Base-by-base conservation (phyloP, 2,329 filamentous ascomycete species). In the Penicillium sp. region DNA sequence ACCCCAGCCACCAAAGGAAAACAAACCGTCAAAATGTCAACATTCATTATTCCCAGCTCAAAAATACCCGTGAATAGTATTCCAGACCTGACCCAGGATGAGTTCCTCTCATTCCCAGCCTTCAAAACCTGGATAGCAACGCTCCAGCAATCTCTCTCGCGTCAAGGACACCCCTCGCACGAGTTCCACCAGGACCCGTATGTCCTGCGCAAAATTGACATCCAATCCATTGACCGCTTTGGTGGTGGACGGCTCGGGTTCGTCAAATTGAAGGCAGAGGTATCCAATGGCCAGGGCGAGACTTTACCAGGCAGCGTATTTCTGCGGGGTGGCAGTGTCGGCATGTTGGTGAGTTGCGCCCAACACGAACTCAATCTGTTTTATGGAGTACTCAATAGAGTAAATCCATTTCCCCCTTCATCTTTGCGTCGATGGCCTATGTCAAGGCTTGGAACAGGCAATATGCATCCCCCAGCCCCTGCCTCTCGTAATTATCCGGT, bases 271-370 rank as follows among this genome's bases (percentile, higher is more conserved):
- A 78, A 78, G 55, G 77, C 80, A 0, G 73, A 77, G 8, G 75
- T 85, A n/a, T 78, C 76, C 2, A 84, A 82, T 57, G 73, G 77
- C 11, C 43, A 72, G 9, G 79, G 76, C 5, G 78, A 82, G 57
- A 77, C 70, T 54, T 70, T 85, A 2, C 81, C 82, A 0, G 82
- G 81, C 2, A 78, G 79, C 43, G 78, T 84, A 2, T 84, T 85
- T 58, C 66, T 85, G 51, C 71, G 83, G 36, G 83, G 83, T 8
- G 81, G 81, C 2, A 83, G 80, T 68, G 81, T 85, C 1, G 82
- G 74, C 8, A 81, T 85, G 69, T 67, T 85, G 53, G 80, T 82
- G 67, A 62, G 73, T 66, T 19, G 8, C n/a, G n/a, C 14, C 8
- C 19, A n/a, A n/a, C n/a, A 4, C 10, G 13, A 23, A 41, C 8